A percentile compares a stretch with the other conserved stretches of the same genome.
Evolutionary conservation across 805 yeast species (phyloP).

Genomic region (Deakozyma indianensis): DNA sequence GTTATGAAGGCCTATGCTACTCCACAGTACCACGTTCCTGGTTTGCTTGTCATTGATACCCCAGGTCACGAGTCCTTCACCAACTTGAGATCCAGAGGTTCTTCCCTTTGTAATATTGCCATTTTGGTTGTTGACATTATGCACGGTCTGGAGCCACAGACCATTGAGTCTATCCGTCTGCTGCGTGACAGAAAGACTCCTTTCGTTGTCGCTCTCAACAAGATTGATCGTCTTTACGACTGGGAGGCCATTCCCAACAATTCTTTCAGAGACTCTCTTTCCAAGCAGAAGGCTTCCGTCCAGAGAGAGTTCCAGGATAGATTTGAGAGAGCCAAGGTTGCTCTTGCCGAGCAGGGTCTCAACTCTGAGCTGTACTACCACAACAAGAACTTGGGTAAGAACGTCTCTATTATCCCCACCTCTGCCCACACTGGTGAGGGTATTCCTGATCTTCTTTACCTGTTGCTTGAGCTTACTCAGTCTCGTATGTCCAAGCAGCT

Average conservation of each 20-base stretch:
- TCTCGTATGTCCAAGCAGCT: constrained; percentile 98
- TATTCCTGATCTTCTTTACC: constrained; percentile 96
- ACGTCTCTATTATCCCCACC: constrained; percentile 93
- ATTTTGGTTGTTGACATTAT: constrained; percentile 94
- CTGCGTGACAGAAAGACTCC: constrained; percentile 97
- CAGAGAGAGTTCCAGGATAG: constrained; percentile 87
- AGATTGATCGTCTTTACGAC: constrained; percentile 92
- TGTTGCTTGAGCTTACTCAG: constrained; percentile 88
- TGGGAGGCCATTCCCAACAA: constrained; percentile 88
- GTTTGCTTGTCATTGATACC: constrained; percentile 90
- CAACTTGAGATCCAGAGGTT: constrained; percentile 96
- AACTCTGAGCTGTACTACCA: constrained; percentile 94
- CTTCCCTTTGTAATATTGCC: constrained; percentile 97
- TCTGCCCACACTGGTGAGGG: constrained; percentile 99
- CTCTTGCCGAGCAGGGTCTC: constrained; percentile 94
- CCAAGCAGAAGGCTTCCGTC: constrained; percentile 69
- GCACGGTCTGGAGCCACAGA: constrained; percentile 99
- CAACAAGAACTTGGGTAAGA: constrained; percentile 84
- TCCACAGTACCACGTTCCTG: constrained; percentile 81
- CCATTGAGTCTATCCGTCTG: constrained; percentile 82
- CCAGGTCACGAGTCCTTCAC: constrained; percentile 99
- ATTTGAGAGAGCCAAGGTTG: constrained; percentile 69
- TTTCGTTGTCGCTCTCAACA: constrained; percentile 90
- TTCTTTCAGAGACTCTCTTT: constrained; percentile 88
- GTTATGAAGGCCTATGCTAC: constrained; percentile 82